Base-by-base conservation (phyloP, 73 alveolate species). In the Tetrahymena malaccensis region DNA sequence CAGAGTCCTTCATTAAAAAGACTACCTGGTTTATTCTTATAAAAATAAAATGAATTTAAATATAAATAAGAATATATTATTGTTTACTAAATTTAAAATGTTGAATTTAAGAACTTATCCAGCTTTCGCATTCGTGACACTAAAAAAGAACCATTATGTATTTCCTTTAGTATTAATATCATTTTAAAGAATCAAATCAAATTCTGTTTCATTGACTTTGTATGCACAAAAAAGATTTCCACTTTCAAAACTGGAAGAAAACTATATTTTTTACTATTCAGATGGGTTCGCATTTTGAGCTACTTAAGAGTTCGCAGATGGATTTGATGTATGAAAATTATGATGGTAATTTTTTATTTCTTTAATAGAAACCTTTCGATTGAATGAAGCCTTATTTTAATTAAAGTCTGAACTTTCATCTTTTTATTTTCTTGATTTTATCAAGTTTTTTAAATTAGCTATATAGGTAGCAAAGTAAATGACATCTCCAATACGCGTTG, bases 81-180 rank as follows among this genome's bases (percentile, higher is more conserved):
- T 10, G 9, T 3, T n/a, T 40, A 94, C 96, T 44, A 85, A 94
- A 94, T 94, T 94, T 13, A 94, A 55, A 43, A 94, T 57, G 43
- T 94, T 94, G 93, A 94, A 94, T 44, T 94, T 43, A 6, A 94
- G 43, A 4, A 94, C 93, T 94, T 94, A 16, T 5, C 96, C 96
- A 40, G 96, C 96, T 38, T 85, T 94, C 11, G 95, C 96, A 43
- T 94, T 94, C 25, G 96, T 94, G 85, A 94, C 96, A 85, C 95
- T 85, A 85, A 94, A 94, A 33, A 94, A 94, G 89, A 94, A 94
- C 96, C 98, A 97, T 93, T 97, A 93, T 31, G 98, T 97, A 93
- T 97, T 96, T 38, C 98, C 98, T 56, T 96, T 57, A 11, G 98
- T 97, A 40, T 97, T 97, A 16, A 97, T 96, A 55, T 97, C 98